These are phyloP conservation scores for Scutellaria barbata DNA, from an alignment of 257 asterid genomes.

Conservation along the genomic window DNA sequence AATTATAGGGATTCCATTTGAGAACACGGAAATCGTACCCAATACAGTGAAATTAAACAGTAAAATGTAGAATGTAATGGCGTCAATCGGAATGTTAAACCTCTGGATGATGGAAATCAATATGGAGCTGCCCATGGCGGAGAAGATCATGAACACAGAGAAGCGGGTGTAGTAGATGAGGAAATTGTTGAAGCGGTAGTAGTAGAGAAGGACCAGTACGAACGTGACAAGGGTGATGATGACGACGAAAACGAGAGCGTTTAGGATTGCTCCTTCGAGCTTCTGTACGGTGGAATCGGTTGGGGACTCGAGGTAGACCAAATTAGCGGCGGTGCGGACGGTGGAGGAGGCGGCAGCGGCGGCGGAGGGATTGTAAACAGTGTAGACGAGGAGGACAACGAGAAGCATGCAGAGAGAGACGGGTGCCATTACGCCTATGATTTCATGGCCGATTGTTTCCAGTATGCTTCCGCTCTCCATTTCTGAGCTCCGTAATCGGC, in stretches of 20 bases:
- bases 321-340: constrained; percentile 85
- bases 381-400: constrained; percentile 86
- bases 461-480: constrained; percentile 86
- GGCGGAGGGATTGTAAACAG: constrained; percentile 61
- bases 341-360: constrained; percentile 43
- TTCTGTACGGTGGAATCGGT: constrained; percentile 73
- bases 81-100: constrained; percentile 75
- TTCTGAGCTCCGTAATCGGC: constrained; percentile 26
- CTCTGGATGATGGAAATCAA: constrained; percentile 63
- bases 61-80: constrained; percentile 58
- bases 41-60: constrained; percentile 70
- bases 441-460: constrained; percentile 76
- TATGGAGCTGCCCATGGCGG: constrained; percentile 87
- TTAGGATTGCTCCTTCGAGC: constrained; percentile 79
- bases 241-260: constrained; percentile 80
- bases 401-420: constrained; percentile 94
- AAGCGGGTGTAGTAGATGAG: constrained; percentile 82
- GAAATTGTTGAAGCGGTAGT: constrained; percentile 82
- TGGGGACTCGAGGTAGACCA: constrained; percentile 79
- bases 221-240: constrained; percentile 76
- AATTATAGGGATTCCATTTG: constrained; percentile 74
- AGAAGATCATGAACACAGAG: constrained; percentile 70
- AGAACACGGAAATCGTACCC: constrained; percentile 81
- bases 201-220: constrained; percentile 78
- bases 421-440: constrained; percentile 92